Evolutionary conservation across 345 rosid genomes (phyloP).

Genomic region (Eutrema heterophyllum): DNA sequence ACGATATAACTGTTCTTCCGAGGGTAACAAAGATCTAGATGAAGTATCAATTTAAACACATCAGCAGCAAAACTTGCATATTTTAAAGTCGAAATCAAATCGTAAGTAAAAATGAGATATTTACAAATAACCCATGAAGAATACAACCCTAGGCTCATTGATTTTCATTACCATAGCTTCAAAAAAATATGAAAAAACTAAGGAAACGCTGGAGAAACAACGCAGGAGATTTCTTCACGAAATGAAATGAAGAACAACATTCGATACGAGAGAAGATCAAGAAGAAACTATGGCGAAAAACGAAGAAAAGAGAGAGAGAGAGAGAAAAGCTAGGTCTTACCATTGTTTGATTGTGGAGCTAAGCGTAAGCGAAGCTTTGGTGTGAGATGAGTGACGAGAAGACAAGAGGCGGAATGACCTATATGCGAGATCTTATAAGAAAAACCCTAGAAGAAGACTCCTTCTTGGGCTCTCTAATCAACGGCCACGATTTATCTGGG

Average conservation of each 20-base stretch:
- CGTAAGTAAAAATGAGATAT: neutral
- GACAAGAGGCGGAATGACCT: slow-evolving; percentile 20
- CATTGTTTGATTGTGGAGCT: slow-evolving; percentile 19
- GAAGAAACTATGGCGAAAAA: neutral
- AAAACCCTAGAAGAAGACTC: slow-evolving; percentile 32
- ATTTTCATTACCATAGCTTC: neutral
- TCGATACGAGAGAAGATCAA: neutral
- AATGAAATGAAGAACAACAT: neutral
- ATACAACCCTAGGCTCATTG: neutral
- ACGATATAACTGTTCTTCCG: neutral
- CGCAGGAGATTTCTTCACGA: neutral
- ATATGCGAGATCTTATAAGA: slow-evolving; percentile 6
- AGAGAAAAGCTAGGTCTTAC: slow-evolving; percentile 15
- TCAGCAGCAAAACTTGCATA: neutral
- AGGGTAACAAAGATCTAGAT: neutral
- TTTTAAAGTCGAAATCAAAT: neutral
- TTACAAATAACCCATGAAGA: slow-evolving; percentile 5
- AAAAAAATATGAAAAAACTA: neutral
- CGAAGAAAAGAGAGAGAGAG: neutral
- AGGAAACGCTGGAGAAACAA: neutral
- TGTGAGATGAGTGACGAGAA: slow-evolving; percentile 25
- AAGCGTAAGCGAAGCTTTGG: slow-evolving; percentile 11
- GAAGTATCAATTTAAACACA: neutral
- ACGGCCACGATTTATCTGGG: slow-evolving; percentile 23
- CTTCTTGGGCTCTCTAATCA: slow-evolving; percentile 5